Percentiles rank a stretch among this genome's conserved stretches.
These are phyloP conservation scores for Phytopythium boreale DNA, from an alignment of 352 stramenopile genomes.

Conservation along the genomic window DNA sequence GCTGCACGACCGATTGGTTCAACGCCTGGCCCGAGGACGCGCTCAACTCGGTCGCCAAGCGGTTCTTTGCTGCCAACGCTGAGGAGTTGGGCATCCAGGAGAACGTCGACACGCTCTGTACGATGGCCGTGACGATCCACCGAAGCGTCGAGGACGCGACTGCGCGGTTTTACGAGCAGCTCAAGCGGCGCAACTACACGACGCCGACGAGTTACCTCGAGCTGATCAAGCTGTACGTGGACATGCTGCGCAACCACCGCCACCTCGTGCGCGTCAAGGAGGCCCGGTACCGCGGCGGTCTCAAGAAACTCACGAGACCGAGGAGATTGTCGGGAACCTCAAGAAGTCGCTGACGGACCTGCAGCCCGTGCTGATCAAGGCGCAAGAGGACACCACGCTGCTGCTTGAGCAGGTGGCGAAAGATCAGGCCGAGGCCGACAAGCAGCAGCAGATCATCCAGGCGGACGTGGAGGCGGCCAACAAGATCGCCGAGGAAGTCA, in stretches of 20 bases:
- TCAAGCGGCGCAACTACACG: conserved; percentile 93
- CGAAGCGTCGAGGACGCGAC: conserved; percentile 88
- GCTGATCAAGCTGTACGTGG: conserved; percentile 92
- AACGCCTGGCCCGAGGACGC: conserved; percentile 94
- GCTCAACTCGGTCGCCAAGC: conserved; percentile 88
- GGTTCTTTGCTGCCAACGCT: conserved; percentile 84
- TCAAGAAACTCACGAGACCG: conserved; percentile 94
- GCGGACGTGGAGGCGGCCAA: conserved; percentile 90
- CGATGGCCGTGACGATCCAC: conserved; percentile 93
- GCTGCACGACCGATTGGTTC: conserved; percentile 96
- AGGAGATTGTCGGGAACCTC: conserved; percentile 91
- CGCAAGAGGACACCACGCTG: conserved; percentile 83
- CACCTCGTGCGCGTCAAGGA: conserved; percentile 84
- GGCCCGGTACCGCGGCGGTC: conserved; percentile 70
- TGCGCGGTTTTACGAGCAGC: conserved; percentile 68
- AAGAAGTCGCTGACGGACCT: conserved; percentile 91
- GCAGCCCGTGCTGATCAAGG: conserved; percentile 88
- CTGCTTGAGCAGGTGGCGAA: conserved; percentile 88
- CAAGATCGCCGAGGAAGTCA: conserved; percentile 89
- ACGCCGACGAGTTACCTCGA: conserved; percentile 95
- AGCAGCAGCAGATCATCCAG: conserved; percentile 90
- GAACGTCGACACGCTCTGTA: conserved; percentile 87
- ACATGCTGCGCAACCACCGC: conserved; percentile 88
- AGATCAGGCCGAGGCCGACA: conserved; percentile 91
- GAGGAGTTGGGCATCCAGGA: conserved; percentile 87